Conservation (phyloP, 305 asterid species). For the Fraxinus floribunda region DNA sequence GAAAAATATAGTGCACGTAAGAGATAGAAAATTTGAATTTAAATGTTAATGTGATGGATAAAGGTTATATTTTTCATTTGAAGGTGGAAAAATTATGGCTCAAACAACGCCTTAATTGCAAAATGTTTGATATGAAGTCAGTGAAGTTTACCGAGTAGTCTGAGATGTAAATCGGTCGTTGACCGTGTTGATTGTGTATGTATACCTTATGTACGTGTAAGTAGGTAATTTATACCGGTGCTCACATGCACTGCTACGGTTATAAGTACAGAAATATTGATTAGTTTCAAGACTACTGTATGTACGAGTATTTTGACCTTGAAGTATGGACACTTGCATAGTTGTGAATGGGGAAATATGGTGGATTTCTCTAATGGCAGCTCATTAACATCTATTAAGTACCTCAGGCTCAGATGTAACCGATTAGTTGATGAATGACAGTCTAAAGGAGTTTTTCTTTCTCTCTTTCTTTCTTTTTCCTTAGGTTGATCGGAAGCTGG, state of each 20-base stretch:
- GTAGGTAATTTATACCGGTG: not conserved
- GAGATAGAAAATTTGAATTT: no score
- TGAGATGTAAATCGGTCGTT: not conserved
- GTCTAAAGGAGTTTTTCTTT: not conserved
- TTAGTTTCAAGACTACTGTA: not conserved
- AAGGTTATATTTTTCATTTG: no score
- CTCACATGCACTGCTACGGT: not conserved
- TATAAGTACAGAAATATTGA: not conserved
- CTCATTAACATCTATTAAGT: not conserved
- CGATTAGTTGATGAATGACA: not conserved
- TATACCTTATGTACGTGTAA: not conserved
- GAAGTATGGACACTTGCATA: not conserved
- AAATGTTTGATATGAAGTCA: not conserved
- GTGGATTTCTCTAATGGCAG: not conserved
- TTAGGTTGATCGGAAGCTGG: slow-evolving; percentile 7
- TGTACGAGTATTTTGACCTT: not conserved
- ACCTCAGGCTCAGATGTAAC: not conserved
- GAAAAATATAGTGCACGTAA: no score
- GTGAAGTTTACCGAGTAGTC: not conserved
- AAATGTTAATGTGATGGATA: no score
- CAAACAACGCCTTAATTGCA: not conserved
- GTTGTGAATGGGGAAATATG: not conserved
- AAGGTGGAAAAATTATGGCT: no score
- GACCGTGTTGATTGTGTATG: not conserved
- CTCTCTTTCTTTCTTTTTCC: not conserved